These are phyloP conservation scores for Venturia pyrina DNA, from an alignment of 2,329 filamentous ascomycete genomes.

Conservation along the genomic window DNA sequence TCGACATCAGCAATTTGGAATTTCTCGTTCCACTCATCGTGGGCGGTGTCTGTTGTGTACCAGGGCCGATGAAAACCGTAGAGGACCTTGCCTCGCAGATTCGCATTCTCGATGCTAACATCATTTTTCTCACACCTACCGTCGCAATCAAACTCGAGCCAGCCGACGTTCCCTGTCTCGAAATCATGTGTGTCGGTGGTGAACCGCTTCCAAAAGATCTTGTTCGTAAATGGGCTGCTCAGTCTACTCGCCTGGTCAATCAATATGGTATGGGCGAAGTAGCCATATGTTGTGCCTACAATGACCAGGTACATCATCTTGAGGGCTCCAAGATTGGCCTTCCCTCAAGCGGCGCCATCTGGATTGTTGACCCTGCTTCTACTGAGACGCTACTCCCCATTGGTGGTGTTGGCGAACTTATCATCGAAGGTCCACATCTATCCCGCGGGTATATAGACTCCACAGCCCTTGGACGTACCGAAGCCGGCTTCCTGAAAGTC, in stretches of 20 bases:
- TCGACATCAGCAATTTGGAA: constrained; percentile 37
- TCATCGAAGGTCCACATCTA: constrained; percentile 75
- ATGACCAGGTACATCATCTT: constrained; percentile 46
- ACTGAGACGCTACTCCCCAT: constrained; percentile 64
- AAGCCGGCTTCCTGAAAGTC: constrained; percentile 57
- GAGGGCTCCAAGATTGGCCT: constrained; percentile 51
- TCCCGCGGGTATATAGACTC: constrained; percentile 67
- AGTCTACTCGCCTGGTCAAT: constrained; percentile 25
- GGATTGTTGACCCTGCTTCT: constrained; percentile 61
- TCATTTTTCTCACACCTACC: constrained; percentile 36
- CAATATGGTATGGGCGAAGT: constrained; percentile 43
- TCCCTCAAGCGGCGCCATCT: constrained; percentile 70
- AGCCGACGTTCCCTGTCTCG: constrained; percentile 20
- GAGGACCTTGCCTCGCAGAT: constrained; percentile 36
- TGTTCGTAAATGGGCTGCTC: constrained; percentile 25
- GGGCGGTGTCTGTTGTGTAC: constrained; percentile 40
- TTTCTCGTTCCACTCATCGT: constrained; percentile 36
- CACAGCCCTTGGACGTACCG: constrained; percentile 64
- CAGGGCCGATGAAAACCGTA: constrained; percentile 36
- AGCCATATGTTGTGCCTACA: constrained; percentile 86
- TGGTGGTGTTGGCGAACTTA: constrained; percentile 74
- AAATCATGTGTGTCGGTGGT: constrained; percentile 22
- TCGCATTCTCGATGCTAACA: constrained; percentile 28
- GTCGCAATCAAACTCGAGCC: constrained; percentile 23
- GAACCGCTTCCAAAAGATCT: constrained; percentile 26